These are phyloP conservation scores for Fusarium dlaminii DNA, from an alignment of 2,329 filamentous ascomycete genomes.

Conservation along the genomic window DNA sequence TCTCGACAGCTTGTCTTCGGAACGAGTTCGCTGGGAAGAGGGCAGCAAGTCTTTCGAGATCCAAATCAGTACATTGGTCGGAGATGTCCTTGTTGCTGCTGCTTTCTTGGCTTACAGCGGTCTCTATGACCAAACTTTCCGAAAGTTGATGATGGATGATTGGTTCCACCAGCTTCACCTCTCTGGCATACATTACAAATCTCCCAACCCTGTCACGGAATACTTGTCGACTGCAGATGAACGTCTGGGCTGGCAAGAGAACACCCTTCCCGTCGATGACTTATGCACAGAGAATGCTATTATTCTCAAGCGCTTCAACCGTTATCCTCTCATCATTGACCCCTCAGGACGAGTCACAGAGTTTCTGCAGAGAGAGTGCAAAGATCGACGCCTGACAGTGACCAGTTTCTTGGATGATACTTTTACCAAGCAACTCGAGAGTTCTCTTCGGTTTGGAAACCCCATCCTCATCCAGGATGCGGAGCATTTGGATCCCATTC, in stretches of 20 bases:
- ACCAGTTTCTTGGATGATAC: constrained; percentile 98
- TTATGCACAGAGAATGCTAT: constrained; percentile 99
- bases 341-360: constrained; percentile 94
- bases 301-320: constrained; percentile 95
- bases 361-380: constrained; percentile 94
- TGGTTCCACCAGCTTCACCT: constrained; percentile 93
- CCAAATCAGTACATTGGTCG: constrained; percentile 95
- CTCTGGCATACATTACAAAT: constrained; percentile 94
- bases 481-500: constrained; percentile 94
- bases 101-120: constrained; percentile 97
- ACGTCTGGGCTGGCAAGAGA: constrained; percentile 92
- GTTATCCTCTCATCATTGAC: constrained; percentile 98
- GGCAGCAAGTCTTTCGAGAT: constrained; percentile 98
- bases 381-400: constrained; percentile 90
- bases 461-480: constrained; percentile 98
- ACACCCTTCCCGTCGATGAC: constrained; percentile 93
- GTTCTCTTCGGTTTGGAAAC: constrained; percentile 95
- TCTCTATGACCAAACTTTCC: constrained; percentile 97
- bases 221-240: constrained; percentile 97
- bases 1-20: constrained; percentile 93
- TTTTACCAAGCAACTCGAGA: constrained; percentile 98
- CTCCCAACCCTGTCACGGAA: constrained; percentile 92
- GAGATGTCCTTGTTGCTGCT: constrained; percentile 94
- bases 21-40: constrained; percentile 93
- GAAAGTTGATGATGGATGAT: constrained; percentile 97